A percentile compares a stretch with the other conserved stretches of the same genome.
Evolutionary conservation across 2,329 filamentous ascomycete genomes (phyloP).

Genomic region (Akanthomyces muscarius): DNA sequence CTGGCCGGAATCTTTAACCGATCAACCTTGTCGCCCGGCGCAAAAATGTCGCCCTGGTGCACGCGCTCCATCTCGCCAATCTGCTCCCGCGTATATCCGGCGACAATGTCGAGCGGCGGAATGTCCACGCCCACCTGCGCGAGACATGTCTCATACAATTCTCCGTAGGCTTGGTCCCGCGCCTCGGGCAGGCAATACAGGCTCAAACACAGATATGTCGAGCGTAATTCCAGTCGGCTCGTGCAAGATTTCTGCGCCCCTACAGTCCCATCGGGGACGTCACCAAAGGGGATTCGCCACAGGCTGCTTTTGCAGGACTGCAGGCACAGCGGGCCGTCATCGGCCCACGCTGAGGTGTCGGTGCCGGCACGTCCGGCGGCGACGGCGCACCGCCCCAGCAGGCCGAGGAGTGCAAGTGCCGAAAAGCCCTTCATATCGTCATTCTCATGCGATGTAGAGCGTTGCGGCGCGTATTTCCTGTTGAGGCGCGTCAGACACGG

Average conservation of each 20-base stretch:
- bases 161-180: slow-evolving; percentile 23
- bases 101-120: slow-evolving; percentile 33
- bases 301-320: slow-evolving; percentile 32
- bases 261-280: slow-evolving; percentile 27
- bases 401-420: neutral
- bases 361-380: neutral
- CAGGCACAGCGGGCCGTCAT: slow-evolving; percentile 25
- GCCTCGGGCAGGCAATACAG: slow-evolving; percentile 32
- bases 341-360: slow-evolving; percentile 7
- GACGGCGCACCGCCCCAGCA: neutral
- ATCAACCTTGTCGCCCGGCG: slow-evolving; percentile 17
- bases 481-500: neutral
- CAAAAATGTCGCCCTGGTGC: slow-evolving; percentile 25
- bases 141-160: slow-evolving; percentile 35
- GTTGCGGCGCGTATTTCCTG: neutral
- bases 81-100: slow-evolving; percentile 32
- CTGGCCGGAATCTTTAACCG: slow-evolving; percentile 34
- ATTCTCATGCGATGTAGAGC: neutral
- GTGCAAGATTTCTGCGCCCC: slow-evolving; percentile 26
- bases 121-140: slow-evolving; percentile 24
- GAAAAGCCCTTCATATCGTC: slow-evolving; percentile 5
- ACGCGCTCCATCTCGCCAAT: slow-evolving; percentile 30
- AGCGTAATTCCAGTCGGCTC: slow-evolving; percentile 28
- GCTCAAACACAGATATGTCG: slow-evolving; percentile 36
- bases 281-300: slow-evolving; percentile 29